phyloP scores from a whole-genome alignment of 1,284 basidiomycete species.

The Cutaneotrichosporon arboriforme region DNA sequence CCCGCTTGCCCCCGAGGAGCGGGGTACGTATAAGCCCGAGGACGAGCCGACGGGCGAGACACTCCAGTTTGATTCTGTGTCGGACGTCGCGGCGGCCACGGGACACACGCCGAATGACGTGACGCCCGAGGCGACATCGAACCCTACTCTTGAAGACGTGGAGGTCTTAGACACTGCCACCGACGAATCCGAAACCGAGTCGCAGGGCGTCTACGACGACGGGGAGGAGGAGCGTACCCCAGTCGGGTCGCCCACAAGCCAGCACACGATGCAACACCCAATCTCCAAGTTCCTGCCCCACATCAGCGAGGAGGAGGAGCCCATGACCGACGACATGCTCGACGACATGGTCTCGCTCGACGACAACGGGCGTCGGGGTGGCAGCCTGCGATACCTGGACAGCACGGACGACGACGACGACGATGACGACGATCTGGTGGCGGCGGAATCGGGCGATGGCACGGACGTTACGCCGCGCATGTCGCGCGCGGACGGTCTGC shows the following conservation, averaged over 20 bases:
- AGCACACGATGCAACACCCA: background rate
- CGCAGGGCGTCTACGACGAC: background rate
- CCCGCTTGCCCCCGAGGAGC: background rate
- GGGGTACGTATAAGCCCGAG: background rate
- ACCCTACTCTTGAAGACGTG: background rate
- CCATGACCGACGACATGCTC: conserved; percentile 16
- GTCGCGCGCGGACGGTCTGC: background rate
- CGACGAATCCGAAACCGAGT: background rate
- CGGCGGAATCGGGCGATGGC: background rate
- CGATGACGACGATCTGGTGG: conserved; percentile 10
- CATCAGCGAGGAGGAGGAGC: conserved; percentile 22
- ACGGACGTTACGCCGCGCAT: conserved; percentile 1
- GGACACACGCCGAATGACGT: background rate
- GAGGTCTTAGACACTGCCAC: background rate
- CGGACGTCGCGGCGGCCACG: background rate
- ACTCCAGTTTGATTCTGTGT: background rate
- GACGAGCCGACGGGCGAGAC: conserved; percentile 5
- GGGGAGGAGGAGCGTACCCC: conserved; percentile 8
- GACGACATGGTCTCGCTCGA: conserved; percentile 16
- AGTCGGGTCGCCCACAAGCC: background rate
- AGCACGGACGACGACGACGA: conserved; percentile 10
- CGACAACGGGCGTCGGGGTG: background rate
- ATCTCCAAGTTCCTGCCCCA: conserved; percentile 12
- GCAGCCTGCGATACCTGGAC: background rate
- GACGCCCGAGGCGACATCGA: background rate